Conservation (phyloP, 108 stramenopile genomes). For the Pelagomonas calceolata region DNA sequence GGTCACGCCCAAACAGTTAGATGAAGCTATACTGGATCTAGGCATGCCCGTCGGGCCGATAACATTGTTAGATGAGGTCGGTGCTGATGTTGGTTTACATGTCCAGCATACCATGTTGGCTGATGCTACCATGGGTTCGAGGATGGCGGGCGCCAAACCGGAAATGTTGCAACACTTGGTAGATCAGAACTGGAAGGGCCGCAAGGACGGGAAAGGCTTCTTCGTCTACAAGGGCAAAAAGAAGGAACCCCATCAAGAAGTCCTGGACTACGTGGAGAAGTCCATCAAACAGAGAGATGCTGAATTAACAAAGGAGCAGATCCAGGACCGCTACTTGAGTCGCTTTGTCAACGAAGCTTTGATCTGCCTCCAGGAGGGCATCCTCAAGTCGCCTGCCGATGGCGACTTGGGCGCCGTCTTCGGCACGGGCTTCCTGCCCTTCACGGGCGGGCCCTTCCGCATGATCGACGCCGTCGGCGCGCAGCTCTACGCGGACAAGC, state of each 20-base stretch:
- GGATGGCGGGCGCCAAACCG: conserved; percentile 89
- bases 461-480: conserved; percentile 83
- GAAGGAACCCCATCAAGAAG: conserved; percentile 69
- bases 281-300: conserved; percentile 27
- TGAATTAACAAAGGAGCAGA: conserved; percentile 60
- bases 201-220: conserved; percentile 93
- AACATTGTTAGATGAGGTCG: conserved; percentile 84
- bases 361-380: conserved; percentile 93
- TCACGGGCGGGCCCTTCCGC: conserved; percentile 97
- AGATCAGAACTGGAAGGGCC: conserved; percentile 86
- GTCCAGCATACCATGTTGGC: conserved; percentile 73
- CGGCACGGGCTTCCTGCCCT: conserved; percentile 98
- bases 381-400: conserved; percentile 85
- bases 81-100: conserved; percentile 88
- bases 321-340: conserved; percentile 84
- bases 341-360: conserved; percentile 96
- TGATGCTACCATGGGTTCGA: conserved; percentile 80
- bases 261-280: conserved; percentile 49
- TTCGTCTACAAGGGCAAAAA: conserved; percentile 75
- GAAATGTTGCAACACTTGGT: conserved; percentile 82
- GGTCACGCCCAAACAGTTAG: conserved; percentile 65
- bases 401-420: conserved; percentile 98
- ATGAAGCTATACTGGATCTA: conserved; percentile 81
- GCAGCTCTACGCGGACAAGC: conserved; percentile 69
- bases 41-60: conserved; percentile 94